These are phyloP conservation scores for Pseudonectria foliicola DNA, from an alignment of 2,329 filamentous ascomycete genomes.

Conservation along the genomic window DNA sequence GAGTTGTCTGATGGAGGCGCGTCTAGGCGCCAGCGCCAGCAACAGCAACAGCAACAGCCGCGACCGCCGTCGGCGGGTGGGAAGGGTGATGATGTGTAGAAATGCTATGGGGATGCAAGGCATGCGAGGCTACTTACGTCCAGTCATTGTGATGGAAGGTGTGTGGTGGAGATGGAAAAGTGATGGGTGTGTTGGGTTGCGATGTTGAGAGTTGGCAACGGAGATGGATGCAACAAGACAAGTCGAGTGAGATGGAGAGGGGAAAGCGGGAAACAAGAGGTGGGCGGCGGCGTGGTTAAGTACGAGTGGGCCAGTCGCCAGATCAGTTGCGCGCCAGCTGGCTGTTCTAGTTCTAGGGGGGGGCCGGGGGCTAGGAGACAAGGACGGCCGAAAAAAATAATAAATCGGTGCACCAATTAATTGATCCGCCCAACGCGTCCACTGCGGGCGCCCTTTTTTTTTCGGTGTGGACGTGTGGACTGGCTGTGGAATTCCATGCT, in stretches of 20 bases:
- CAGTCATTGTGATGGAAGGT: conserved; percentile 53
- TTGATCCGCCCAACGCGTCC: no score
- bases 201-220: conserved; percentile 5
- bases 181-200: conserved; percentile 5
- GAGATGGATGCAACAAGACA: conserved; percentile 2
- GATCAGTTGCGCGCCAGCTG: conserved; percentile 26
- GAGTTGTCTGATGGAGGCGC: no score
- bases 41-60: no score
- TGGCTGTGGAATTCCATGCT: no score
- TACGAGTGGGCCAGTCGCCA: conserved; percentile 30
- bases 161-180: conserved; percentile 13
- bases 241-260: conserved; percentile 11
- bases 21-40: no score
- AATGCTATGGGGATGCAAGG: background rate
- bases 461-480: no score
- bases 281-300: conserved; percentile 31
- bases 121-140: conserved; percentile 49
- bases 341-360: no score
- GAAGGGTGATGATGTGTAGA: background rate
- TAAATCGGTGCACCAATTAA: no score
- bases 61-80: no score
- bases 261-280: conserved; percentile 7
- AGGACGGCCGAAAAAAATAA: no score
- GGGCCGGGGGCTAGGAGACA: no score
- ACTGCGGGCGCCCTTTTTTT: no score